Evolutionary conservation across 352 stramenopile species (phyloP).

Genomic region (Pythium scleroteichum): DNA sequence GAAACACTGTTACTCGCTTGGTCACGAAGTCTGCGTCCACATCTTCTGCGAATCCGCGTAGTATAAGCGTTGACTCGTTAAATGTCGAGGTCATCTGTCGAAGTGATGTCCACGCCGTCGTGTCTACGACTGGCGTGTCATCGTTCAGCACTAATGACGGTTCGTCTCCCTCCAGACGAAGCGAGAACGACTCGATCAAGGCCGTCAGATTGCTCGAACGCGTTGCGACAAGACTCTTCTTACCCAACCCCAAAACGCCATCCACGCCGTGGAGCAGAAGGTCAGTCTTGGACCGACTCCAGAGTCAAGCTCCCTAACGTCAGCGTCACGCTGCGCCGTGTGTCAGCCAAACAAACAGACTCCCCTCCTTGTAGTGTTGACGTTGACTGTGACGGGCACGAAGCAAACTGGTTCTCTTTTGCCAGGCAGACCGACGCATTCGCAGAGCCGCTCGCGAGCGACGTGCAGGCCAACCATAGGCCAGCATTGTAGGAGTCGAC

Average conservation of each 20-base stretch:
- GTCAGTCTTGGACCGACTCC: not conserved
- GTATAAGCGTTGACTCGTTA: too few species aligned
- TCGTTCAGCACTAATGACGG: not conserved
- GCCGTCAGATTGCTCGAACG: slow-evolving; percentile 2
- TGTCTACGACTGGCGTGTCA: not conserved
- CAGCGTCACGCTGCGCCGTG: not conserved
- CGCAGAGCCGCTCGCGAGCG: not conserved
- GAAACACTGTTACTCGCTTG: too few species aligned
- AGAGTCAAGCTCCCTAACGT: not conserved
- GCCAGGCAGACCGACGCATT: too few species aligned
- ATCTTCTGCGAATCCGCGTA: too few species aligned
- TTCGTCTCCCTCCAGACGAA: not conserved
- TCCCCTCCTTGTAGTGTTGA: too few species aligned
- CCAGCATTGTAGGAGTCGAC: slow-evolving; percentile 2
- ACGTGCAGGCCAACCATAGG: not conserved
- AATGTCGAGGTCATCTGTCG: not conserved
- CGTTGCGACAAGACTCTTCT: not conserved
- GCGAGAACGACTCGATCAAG: slow-evolving; percentile 5
- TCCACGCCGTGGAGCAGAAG: not conserved
- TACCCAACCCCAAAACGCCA: not conserved
- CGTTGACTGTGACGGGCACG: too few species aligned
- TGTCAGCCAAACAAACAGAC: too few species aligned
- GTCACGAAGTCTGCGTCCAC: too few species aligned
- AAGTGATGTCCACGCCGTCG: not conserved
- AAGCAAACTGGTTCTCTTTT: too few species aligned